Conservation (phyloP, 2,329 filamentous ascomycete species). For the Chaetothyriales sp. region DNA sequence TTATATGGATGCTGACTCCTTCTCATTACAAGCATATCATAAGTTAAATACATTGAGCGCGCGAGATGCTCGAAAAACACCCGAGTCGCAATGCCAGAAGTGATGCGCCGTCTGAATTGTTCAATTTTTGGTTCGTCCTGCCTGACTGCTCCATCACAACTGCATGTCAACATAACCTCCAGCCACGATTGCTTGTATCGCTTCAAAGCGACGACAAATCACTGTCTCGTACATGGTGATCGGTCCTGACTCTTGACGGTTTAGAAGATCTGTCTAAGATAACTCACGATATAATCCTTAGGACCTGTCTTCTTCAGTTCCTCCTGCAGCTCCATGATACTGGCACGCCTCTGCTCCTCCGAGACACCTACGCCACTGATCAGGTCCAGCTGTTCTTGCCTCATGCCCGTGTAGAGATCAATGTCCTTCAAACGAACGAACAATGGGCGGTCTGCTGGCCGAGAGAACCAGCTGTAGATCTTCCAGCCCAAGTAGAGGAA, state of each 20-base stretch:
- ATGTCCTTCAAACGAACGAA: conserved; percentile 22
- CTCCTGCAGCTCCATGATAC: conserved; percentile 19
- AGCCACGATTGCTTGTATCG: conserved; percentile 3
- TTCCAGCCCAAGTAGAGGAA: conserved; percentile 48
- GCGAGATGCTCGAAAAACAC: too few species aligned
- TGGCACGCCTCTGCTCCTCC: conserved; percentile 17
- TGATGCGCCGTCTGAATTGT: too few species aligned
- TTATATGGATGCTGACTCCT: too few species aligned
- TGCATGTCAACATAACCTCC: background rate
- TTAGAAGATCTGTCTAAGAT: conserved; percentile 6
- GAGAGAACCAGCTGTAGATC: conserved; percentile 12
- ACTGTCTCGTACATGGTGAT: conserved; percentile 7
- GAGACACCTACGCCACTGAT: conserved; percentile 18
- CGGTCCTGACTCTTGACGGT: conserved; percentile 5
- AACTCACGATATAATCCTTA: conserved; percentile 3
- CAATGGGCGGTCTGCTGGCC: conserved; percentile 20
- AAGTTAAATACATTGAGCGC: too few species aligned
- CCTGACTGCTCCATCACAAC: too few species aligned
- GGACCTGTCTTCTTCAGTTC: conserved; percentile 20
- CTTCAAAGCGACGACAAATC: conserved; percentile 4
- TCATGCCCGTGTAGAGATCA: conserved; percentile 24
- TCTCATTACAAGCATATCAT: too few species aligned
- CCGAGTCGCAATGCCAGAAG: too few species aligned
- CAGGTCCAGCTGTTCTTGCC: conserved; percentile 12
- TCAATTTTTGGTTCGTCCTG: too few species aligned